Base-by-base conservation (phyloP, 1,139 yeast genomes). In the Blastobotrys persicus region DNA sequence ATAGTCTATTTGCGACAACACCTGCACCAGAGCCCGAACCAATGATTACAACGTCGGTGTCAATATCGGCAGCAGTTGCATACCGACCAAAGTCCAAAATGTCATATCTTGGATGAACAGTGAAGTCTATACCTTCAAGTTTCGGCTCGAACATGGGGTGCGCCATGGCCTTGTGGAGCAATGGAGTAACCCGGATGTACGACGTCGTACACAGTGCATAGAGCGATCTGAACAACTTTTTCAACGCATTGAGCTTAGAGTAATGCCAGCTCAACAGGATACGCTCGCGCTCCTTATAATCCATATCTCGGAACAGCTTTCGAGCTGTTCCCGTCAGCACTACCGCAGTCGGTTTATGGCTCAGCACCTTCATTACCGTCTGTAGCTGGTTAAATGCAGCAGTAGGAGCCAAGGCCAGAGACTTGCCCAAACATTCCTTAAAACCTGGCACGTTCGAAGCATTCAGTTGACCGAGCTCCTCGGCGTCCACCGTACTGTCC, bases 21-120 rank as follows among this genome's bases (percentile, higher is more conserved):
- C 83, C 83, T 1, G 81, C 79, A 2, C 83, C 81, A 14, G 78
- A 66, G 2, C 85, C 85, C 3, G 81, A 76, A 2, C 85, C 85
- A 42, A 80, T 69, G 42, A 80, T 71, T 18, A 78, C 66, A 4
- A 69, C 82, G 55, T 79, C 77, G 5, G 59, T 52, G 2, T 54
- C 47, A 9, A 63, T 47, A 16, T 55, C 52, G 3, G 56, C 52
- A 5, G 55, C 42, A 3, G 55, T 55, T 32, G 55, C 44, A 32
- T 46, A 47, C 17, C 48, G 52, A 5, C 60, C 57, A 37, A 61
- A 37, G 43, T 56, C 47, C 23, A 55, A 45, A 40, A 57, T 44
- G 31, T 42, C 35, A 52, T 31, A 44, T 34, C 42, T 44, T 34
- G 43, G 44, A 33, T 32, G 49, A 31, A 51, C 34, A 28, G 35